Percentiles rank a stretch among this genome's conserved stretches.
Evolutionary conservation across 495 filamentous ascomycete genomes (phyloP).

Genomic region (Tetracladium marchalianum): DNA sequence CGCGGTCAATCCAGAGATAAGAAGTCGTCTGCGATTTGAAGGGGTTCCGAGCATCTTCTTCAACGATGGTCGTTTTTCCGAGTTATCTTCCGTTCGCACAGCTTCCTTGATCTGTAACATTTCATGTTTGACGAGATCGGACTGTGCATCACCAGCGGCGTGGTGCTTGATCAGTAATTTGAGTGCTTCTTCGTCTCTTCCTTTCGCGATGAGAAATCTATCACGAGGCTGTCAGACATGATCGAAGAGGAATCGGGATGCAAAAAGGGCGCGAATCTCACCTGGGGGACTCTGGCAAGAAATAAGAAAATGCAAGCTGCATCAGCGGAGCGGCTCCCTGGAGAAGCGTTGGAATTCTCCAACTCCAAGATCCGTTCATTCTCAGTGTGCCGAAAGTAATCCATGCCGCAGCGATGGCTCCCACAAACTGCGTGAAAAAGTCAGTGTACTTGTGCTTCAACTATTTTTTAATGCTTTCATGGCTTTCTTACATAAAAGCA

Average conservation of each 20-base stretch:
- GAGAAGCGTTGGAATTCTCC: constrained; percentile 31
- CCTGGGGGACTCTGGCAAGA: constrained; percentile 26
- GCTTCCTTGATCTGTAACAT: constrained; percentile 13
- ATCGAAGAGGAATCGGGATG: background rate
- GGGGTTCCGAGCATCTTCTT: constrained; percentile 52
- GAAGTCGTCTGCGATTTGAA: constrained; percentile 3
- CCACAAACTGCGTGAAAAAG: constrained; percentile 20
- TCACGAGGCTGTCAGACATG: no score
- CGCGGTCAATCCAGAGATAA: constrained; percentile 22
- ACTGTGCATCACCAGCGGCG: constrained; percentile 7
- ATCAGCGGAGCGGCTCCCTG: constrained; percentile 25
- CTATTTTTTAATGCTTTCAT: no score
- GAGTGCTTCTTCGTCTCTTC: constrained; percentile 11
- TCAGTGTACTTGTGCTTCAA: no score
- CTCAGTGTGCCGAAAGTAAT: constrained; percentile 10
- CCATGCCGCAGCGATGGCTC: constrained; percentile 10
- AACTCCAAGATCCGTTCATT: constrained; percentile 21
- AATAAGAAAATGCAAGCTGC: constrained; percentile 28
- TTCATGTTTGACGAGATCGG: constrained; percentile 8
- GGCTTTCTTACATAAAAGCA: background rate
- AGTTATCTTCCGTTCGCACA: background rate
- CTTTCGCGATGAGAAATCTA: constrained; percentile 7
- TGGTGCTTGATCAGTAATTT: constrained; percentile 14
- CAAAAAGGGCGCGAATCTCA: background rate
- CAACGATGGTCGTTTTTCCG: constrained; percentile 19